Evolutionary conservation across 306 rosid genomes (phyloP).

Genomic region (Arachis hypogaea): DNA sequence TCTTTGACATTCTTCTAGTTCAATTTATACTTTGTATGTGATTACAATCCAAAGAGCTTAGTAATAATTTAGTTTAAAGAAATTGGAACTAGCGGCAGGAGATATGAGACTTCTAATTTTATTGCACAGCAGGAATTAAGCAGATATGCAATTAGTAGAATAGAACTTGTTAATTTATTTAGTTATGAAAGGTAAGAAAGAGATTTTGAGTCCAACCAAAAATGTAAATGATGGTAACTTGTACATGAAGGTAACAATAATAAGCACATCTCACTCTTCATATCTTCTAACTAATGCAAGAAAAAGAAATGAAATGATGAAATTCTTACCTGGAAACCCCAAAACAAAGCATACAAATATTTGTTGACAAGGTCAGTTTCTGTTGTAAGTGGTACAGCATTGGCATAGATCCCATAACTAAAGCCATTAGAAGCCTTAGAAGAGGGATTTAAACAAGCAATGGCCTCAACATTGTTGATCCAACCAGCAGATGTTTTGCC

Average conservation of each 20-base stretch:
- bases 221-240: background rate
- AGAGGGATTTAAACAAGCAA: slow-evolving; percentile 48
- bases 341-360: slow-evolving; percentile 34
- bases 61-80: background rate
- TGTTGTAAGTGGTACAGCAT: slow-evolving; percentile 27
- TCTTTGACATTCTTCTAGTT: background rate
- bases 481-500: background rate
- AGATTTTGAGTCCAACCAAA: background rate
- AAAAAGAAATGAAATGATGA: slow-evolving; percentile 4
- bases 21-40: background rate
- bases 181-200: background rate
- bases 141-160: background rate
- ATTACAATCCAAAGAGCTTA: background rate
- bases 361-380: slow-evolving; percentile 13
- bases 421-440: background rate
- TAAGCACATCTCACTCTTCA: background rate
- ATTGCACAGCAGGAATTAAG: background rate
- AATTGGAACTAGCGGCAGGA: too few relatives aligned
- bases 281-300: background rate
- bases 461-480: slow-evolving; percentile 37
- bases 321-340: slow-evolving; percentile 40
- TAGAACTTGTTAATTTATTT: slow-evolving; percentile 3
- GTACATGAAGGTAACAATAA: background rate
- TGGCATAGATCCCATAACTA: slow-evolving; percentile 36
- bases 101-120: background rate